Percentiles rank a stretch among this genome's conserved stretches.
phyloP scores from a whole-genome alignment of 352 stramenopile species.

The Globisporangium yorkense region DNA sequence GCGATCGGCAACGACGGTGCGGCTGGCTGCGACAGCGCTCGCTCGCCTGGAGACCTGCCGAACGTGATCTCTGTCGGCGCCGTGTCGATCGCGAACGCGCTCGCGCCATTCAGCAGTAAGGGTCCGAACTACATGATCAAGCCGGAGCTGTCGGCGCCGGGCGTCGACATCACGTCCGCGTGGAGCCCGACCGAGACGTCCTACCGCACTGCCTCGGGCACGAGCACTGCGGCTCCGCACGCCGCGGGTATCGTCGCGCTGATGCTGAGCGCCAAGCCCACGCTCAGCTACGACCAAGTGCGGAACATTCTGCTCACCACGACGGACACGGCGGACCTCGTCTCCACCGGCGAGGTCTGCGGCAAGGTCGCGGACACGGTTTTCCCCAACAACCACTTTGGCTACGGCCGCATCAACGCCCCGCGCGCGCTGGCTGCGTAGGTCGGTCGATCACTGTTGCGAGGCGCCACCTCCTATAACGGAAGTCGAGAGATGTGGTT shows the following conservation, averaged over 20 bases:
- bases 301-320: conserved; percentile 5
- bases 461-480: no score
- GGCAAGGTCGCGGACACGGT: conserved; percentile 18
- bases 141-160: conserved; percentile 21
- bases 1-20: conserved; percentile 14
- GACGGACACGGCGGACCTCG: conserved; percentile 6
- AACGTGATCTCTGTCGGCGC: conserved; percentile 16
- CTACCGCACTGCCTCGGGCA: conserved; percentile 15
- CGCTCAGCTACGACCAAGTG: conserved; percentile 15
- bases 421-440: not conserved
- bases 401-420: not conserved
- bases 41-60: conserved; percentile 11
- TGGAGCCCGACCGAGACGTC: conserved; percentile 3
- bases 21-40: conserved; percentile 6
- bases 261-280: conserved; percentile 18
- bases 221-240: conserved; percentile 25
- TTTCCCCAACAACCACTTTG: conserved; percentile 39
- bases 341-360: conserved; percentile 14
- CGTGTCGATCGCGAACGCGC: conserved; percentile 5
- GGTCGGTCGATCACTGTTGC: not conserved
- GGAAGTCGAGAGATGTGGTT: no score
- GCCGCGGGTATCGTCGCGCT: conserved; percentile 21
- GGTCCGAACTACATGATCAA: conserved; percentile 15
- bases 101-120: conserved; percentile 24
- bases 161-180: conserved; percentile 10